Evolutionary conservation across 1,139 yeast species (phyloP).

Genomic region (Nadsonia commutata): DNA sequence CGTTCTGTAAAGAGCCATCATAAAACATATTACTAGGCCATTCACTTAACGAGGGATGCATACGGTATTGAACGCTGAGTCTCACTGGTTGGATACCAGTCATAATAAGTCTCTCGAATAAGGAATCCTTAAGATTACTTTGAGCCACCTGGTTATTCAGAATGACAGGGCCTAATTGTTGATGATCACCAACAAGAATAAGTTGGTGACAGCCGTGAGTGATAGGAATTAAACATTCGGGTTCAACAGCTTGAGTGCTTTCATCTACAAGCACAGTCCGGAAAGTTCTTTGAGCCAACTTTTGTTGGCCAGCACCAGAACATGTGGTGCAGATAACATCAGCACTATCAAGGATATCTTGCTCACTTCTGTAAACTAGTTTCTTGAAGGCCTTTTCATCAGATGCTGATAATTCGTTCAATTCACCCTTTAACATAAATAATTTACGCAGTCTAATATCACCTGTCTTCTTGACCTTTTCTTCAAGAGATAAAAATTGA

Average conservation of each 20-base stretch:
- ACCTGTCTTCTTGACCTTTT: constrained; percentile 24
- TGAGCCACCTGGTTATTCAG: constrained; percentile 66
- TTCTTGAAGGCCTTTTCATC: constrained; percentile 36
- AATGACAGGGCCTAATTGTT: constrained; percentile 86
- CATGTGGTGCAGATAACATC: constrained; percentile 86
- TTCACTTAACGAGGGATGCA: constrained; percentile 82
- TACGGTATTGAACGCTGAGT: constrained; percentile 84
- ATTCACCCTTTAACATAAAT: constrained; percentile 40
- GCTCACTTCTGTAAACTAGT: constrained; percentile 35
- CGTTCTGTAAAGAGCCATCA: constrained; percentile 85
- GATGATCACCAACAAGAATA: constrained; percentile 86
- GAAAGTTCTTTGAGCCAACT: constrained; percentile 42
- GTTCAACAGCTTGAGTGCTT: constrained; percentile 88
- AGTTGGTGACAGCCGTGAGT: constrained; percentile 84
- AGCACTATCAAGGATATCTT: constrained; percentile 36
- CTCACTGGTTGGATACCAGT: constrained; percentile 78
- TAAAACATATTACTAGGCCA: constrained; percentile 88
- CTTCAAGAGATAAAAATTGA: constrained; percentile 16
- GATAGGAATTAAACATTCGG: constrained; percentile 78
- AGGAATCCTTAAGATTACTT: constrained; percentile 73
- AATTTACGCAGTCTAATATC: constrained; percentile 33
- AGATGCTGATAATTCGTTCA: constrained; percentile 51
- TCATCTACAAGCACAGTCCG: constrained; percentile 80
- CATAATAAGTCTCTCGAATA: constrained; percentile 74
- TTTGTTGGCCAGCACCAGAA: constrained; percentile 74